Conservation (phyloP, 2,329 filamentous ascomycete species). For the Tetracladium maxilliforme region DNA sequence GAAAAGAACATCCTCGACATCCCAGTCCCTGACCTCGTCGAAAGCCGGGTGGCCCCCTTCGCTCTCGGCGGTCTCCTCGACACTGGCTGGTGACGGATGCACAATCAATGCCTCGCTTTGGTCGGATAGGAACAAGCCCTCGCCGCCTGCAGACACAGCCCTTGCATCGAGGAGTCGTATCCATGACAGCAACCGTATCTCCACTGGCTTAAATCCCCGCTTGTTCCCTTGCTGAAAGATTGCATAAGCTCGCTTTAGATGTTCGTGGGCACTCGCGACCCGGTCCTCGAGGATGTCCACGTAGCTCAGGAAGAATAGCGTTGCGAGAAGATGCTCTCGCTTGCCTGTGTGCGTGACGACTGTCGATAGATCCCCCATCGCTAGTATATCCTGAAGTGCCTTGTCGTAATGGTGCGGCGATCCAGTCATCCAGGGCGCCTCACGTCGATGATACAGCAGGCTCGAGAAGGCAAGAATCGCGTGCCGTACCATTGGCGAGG, state of each 20-base stretch:
- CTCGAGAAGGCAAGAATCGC: conserved; percentile 36
- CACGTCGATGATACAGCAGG: conserved; percentile 20
- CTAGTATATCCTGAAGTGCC: too few species aligned
- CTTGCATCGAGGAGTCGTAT: conserved; percentile 37
- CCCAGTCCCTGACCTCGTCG: conserved; percentile 9
- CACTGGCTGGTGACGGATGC: conserved; percentile 25
- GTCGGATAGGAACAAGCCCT: conserved; percentile 34
- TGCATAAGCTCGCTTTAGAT: conserved; percentile 31
- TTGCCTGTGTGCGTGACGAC: conserved; percentile 6
- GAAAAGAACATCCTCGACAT: conserved; percentile 31
- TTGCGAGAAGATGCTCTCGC: conserved; percentile 28
- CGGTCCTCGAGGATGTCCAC: conserved; percentile 29
- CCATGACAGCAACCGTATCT: conserved; percentile 36
- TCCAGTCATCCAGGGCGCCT: conserved; percentile 15
- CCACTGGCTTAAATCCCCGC: conserved; percentile 18
- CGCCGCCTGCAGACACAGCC: conserved; percentile 38
- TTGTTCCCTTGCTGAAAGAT: conserved; percentile 27
- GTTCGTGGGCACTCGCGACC: conserved; percentile 28
- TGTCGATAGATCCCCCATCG: conserved; percentile 11
- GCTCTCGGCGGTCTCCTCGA: conserved; percentile 15
- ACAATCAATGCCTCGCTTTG: conserved; percentile 29
- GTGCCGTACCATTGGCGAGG: conserved; percentile 28
- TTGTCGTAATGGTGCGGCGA: conserved; percentile 16
- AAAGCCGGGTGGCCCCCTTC: conserved; percentile 18
- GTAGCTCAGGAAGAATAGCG: conserved; percentile 38